A percentile compares a stretch with the other conserved stretches of the same genome.
phyloP scores from a whole-genome alignment of 805 yeast genomes.

The Lipomyces sp. region DNA sequence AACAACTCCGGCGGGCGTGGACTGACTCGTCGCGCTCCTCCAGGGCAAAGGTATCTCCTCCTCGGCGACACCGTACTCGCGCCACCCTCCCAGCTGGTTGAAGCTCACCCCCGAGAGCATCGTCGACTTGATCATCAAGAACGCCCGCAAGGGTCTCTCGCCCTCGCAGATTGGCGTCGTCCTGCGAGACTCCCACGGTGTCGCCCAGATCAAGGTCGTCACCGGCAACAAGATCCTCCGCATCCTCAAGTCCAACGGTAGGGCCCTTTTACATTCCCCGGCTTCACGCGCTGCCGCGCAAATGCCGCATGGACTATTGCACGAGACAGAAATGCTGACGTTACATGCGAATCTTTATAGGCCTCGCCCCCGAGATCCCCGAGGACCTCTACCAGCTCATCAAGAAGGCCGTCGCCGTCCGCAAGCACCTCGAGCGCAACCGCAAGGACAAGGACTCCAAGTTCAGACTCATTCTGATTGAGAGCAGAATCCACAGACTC shows the following conservation, averaged over 20 bases:
- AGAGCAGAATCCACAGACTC: conserved; percentile 99
- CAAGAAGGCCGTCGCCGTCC: conserved; percentile 99
- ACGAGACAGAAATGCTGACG: background rate
- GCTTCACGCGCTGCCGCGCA: no score
- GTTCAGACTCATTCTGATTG: conserved; percentile 99
- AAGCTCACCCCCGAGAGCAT: conserved; percentile 92
- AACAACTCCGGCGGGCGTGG: background rate
- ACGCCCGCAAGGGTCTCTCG: conserved; percentile 99
- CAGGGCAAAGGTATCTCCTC: conserved; percentile 99
- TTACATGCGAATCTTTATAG: conserved; percentile 18
- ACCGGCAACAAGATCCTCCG: conserved; percentile 95
- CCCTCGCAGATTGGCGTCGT: conserved; percentile 99
- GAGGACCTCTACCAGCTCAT: conserved; percentile 99
- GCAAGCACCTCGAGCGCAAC: conserved; percentile 99
- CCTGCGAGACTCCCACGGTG: conserved; percentile 99
- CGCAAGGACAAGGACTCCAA: conserved; percentile 99
- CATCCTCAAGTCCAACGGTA: conserved; percentile 97
- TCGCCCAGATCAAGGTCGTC: conserved; percentile 92
- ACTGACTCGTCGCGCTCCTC: background rate
- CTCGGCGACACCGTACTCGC: conserved; percentile 98
- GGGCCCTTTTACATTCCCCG: conserved; percentile 22
- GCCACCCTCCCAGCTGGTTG: conserved; percentile 99
- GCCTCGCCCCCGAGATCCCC: conserved; percentile 98
- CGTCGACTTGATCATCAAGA: conserved; percentile 97
- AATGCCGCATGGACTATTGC: no score